These are phyloP conservation scores for Clonostachys sp. DNA, from an alignment of 2,329 filamentous ascomycete genomes.

Conservation along the genomic window DNA sequence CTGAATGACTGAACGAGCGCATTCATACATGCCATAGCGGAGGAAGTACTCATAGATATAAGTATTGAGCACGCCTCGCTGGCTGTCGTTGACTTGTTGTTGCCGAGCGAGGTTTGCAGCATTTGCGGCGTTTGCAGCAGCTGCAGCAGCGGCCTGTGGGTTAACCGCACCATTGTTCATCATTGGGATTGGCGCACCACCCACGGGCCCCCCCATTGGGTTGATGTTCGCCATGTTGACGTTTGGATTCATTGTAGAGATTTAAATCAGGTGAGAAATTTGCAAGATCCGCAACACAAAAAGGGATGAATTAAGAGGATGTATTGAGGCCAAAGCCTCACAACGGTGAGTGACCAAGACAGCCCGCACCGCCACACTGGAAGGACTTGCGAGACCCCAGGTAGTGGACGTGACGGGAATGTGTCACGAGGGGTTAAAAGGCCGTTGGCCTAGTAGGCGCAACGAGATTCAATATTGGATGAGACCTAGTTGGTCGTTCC, in stretches of 20 bases:
- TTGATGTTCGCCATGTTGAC: conserved; percentile 65
- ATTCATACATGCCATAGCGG: conserved; percentile 77
- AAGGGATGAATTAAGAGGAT: too few species aligned
- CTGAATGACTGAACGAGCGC: conserved; percentile 69
- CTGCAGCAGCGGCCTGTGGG: conserved; percentile 21
- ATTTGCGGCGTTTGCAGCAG: conserved; percentile 5
- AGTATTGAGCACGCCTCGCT: conserved; percentile 66
- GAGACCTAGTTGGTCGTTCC: too few species aligned
- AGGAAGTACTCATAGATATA: conserved; percentile 93
- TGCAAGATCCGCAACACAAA: too few species aligned
- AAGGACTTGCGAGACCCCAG: too few species aligned
- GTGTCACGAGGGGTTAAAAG: too few species aligned
- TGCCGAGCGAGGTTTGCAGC: conserved; percentile 6
- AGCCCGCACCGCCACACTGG: too few species aligned
- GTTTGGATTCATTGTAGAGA: conserved; percentile 50
- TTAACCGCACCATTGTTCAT: conserved; percentile 55
- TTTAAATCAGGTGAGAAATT: too few species aligned
- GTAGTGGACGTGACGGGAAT: too few species aligned
- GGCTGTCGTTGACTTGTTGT: conserved; percentile 39
- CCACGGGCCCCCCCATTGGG: conserved; percentile 63
- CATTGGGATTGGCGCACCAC: conserved; percentile 56
- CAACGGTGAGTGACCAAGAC: too few species aligned
- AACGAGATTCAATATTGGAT: too few species aligned
- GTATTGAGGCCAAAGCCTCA: too few species aligned
- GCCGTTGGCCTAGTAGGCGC: too few species aligned